Conservation (phyloP, 2,329 filamentous ascomycete genomes). For the Penicillium sp. region DNA sequence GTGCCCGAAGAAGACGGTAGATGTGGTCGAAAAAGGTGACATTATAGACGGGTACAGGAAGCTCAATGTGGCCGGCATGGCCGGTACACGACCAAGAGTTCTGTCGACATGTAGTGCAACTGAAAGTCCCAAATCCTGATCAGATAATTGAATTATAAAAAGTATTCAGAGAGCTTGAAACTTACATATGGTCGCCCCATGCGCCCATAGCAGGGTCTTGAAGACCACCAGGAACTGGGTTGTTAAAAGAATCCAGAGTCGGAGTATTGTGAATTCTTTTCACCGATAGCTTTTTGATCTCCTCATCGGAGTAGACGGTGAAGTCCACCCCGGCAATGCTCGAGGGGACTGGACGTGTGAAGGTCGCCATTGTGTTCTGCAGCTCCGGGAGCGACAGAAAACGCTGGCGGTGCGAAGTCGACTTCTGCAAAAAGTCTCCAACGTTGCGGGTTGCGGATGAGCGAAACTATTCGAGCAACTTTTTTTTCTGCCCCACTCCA, state of each 20-base stretch:
- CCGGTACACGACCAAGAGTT: conserved; percentile 80
- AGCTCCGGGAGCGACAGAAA: conserved; percentile 36
- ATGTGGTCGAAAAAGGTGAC: conserved; percentile 95
- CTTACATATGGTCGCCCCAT: conserved; percentile 80
- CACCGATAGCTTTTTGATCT: conserved; percentile 87
- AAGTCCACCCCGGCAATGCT: conserved; percentile 87
- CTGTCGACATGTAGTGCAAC: conserved; percentile 89
- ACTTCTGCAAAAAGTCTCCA: conserved; percentile 25
- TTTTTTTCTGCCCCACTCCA: conserved; percentile 40
- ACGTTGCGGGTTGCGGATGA: conserved; percentile 20
- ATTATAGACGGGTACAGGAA: conserved; percentile 91
- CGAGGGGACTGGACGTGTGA: conserved; percentile 75
- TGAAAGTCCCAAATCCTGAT: conserved; percentile 39
- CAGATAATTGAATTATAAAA: conserved; percentile 14
- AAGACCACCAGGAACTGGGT: conserved; percentile 84
- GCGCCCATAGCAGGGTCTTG: conserved; percentile 91
- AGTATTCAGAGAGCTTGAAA: conserved; percentile 12
- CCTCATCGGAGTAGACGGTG: conserved; percentile 73
- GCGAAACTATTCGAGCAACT: conserved; percentile 34
- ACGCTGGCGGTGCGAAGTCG: conserved; percentile 32
- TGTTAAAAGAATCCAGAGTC: conserved; percentile 89
- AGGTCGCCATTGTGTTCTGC: conserved; percentile 44
- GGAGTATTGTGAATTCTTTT: conserved; percentile 89
- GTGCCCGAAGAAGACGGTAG: conserved; percentile 76
- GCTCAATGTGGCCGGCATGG: conserved; percentile 91